Percentiles rank a stretch among this genome's conserved stretches.
Evolutionary conservation across 2,329 filamentous ascomycete genomes (phyloP).

Genomic region (Aspergillus ibericus): DNA sequence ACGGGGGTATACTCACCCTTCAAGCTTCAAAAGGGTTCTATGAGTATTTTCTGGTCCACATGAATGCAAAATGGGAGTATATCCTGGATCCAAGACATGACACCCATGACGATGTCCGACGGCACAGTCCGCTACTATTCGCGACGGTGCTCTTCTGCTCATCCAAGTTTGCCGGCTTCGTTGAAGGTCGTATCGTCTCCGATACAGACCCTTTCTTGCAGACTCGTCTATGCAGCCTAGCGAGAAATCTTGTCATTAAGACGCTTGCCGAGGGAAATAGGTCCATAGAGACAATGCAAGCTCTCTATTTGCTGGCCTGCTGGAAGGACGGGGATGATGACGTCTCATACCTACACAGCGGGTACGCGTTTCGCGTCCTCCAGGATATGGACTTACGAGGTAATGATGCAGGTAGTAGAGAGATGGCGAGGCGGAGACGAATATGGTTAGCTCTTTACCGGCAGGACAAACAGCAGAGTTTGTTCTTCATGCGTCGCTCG

Average conservation of each 20-base stretch:
- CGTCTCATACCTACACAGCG: constrained; percentile 9
- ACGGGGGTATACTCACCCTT: no score
- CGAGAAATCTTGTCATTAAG: constrained; percentile 1
- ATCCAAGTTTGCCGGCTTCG: no score
- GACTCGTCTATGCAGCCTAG: background rate
- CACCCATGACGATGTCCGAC: no score
- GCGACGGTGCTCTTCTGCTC: no score
- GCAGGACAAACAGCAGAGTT: constrained; percentile 5
- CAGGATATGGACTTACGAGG: background rate
- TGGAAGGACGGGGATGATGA: constrained; percentile 8
- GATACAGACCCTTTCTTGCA: background rate
- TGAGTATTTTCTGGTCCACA: no score
- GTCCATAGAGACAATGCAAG: constrained; percentile 6
- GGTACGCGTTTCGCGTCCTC: constrained; percentile 1
- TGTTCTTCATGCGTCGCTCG: constrained; percentile 3
- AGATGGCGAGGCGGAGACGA: background rate
- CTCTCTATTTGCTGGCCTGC: constrained; percentile 6
- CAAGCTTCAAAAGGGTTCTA: no score
- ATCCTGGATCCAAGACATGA: no score
- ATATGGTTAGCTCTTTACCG: constrained; percentile 3
- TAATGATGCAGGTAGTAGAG: background rate
- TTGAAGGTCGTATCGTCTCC: no score
- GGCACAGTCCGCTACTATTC: no score
- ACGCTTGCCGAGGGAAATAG: background rate
- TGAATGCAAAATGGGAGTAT: no score